Conservation (phyloP, 2,329 filamentous ascomycete genomes). For the Bipolaris gigantea region DNA sequence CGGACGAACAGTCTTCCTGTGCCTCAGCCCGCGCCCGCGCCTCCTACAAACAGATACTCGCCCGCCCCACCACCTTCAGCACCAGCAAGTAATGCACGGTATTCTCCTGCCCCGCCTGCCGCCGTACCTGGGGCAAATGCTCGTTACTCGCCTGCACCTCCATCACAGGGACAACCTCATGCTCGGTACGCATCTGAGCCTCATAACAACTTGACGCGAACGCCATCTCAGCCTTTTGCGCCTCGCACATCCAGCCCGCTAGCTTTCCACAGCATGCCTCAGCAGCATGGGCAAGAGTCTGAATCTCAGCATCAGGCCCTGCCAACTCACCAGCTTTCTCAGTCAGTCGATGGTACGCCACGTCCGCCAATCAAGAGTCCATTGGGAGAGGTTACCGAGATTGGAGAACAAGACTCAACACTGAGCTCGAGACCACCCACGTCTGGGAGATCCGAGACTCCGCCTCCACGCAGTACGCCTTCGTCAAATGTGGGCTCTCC, state of each 20-base stretch:
- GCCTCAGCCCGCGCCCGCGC: conserved; percentile 32
- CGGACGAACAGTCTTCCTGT: conserved; percentile 38
- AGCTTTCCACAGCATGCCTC: conserved; percentile 52
- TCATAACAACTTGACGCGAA: conserved; percentile 31
- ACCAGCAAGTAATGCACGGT: conserved; percentile 38
- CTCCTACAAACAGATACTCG: conserved; percentile 32
- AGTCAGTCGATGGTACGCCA: conserved; percentile 31
- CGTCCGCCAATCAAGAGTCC: conserved; percentile 33
- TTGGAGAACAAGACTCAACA: conserved; percentile 30
- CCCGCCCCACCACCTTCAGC: conserved; percentile 38
- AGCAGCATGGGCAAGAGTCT: conserved; percentile 29
- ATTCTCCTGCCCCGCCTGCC: conserved; percentile 41
- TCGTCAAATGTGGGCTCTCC: conserved; percentile 47
- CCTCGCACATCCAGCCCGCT: conserved; percentile 67
- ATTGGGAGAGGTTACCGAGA: conserved; percentile 40
- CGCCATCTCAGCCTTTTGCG: conserved; percentile 58
- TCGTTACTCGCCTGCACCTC: conserved; percentile 49
- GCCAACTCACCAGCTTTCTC: conserved; percentile 31
- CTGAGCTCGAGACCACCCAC: conserved; percentile 23
- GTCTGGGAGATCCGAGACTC: conserved; percentile 36
- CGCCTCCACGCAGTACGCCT: conserved; percentile 36
- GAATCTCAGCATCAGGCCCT: conserved; percentile 12
- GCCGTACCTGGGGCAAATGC: conserved; percentile 35
- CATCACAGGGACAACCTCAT: conserved; percentile 39
- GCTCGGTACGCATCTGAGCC: conserved; percentile 46